Conservation (phyloP, 345 rosid genomes). For the Rhodamnia rubescens region DNA sequence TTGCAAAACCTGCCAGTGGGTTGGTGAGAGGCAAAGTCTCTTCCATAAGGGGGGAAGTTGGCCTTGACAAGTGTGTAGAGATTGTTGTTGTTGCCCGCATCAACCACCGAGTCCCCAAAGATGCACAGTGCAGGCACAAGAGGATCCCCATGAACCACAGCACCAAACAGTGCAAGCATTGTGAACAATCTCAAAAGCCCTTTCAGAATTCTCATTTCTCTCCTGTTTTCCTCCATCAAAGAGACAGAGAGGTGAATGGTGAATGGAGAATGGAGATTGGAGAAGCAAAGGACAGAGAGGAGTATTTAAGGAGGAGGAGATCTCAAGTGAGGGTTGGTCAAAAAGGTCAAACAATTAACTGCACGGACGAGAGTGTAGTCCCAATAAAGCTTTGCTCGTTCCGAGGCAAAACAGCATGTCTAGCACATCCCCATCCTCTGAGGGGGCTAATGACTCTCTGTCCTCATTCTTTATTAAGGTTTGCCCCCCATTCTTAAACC, state of each 20-base stretch:
- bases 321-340: background rate
- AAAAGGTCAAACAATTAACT: background rate
- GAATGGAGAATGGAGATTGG: background rate
- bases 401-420: background rate
- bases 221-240: background rate
- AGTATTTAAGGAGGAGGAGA: background rate
- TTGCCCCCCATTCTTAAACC: background rate
- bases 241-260: background rate
- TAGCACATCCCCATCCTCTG: background rate
- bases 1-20: conserved; percentile 94
- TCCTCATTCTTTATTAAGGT: background rate
- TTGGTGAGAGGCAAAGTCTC: conserved; percentile 58
- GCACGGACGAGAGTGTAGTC: background rate
- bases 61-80: conserved; percentile 52
- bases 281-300: background rate
- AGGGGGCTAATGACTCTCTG: background rate
- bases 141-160: conserved; percentile 36
- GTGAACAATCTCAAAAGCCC: conserved; percentile 2
- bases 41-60: conserved; percentile 88
- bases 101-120: conserved; percentile 87
- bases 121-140: conserved; percentile 71
- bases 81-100: conserved; percentile 84
- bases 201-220: conserved; percentile 12
- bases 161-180: conserved; percentile 11
- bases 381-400: background rate